A percentile compares a stretch with the other conserved stretches of the same genome.
Conservation (phyloP, 768 basidiomycete species). For the Rhizopogon roseolus region DNA sequence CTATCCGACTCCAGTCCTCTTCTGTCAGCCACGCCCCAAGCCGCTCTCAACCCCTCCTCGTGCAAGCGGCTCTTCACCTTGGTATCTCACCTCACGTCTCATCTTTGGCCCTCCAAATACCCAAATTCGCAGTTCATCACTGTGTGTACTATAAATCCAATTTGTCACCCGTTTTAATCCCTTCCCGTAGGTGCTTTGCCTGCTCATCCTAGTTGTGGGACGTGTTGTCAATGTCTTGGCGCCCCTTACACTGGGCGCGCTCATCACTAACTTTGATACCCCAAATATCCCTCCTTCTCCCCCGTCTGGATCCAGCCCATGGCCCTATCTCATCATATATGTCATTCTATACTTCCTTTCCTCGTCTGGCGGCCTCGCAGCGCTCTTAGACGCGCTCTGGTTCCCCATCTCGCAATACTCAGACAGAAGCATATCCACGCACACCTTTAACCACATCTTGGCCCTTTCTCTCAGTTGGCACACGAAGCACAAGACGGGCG, state of each 20-base stretch:
- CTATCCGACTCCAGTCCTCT: no score
- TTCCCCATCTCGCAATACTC: conserved; percentile 79
- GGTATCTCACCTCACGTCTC: conserved; percentile 63
- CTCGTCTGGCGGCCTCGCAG: conserved; percentile 65
- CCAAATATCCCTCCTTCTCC: not conserved
- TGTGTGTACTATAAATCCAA: conserved; percentile 27
- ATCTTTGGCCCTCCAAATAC: conserved; percentile 79
- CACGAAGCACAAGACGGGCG: conserved; percentile 79
- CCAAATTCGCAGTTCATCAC: conserved; percentile 64
- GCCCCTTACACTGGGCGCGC: conserved; percentile 63
- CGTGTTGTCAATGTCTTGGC: conserved; percentile 72
- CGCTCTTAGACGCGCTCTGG: conserved; percentile 30
- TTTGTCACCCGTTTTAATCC: conserved; percentile 3
- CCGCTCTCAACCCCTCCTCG: conserved; percentile 65
- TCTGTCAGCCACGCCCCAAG: conserved; percentile 25
- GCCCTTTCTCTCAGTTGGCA: conserved; percentile 85
- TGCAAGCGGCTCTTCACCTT: conserved; percentile 61
- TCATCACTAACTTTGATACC: conserved; percentile 14
- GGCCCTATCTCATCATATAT: conserved; percentile 63
- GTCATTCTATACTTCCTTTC: conserved; percentile 69
- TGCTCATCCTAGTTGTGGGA: conserved; percentile 64
- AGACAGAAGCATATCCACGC: conserved; percentile 50
- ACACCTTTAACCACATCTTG: conserved; percentile 84
- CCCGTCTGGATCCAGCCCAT: conserved; percentile 27
- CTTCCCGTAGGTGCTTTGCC: conserved; percentile 50